Evolutionary conservation across 768 basidiomycete species (phyloP), one percentile per base, ranked within the genome.

Genomic region (Phylloporus scabripes): DNA sequence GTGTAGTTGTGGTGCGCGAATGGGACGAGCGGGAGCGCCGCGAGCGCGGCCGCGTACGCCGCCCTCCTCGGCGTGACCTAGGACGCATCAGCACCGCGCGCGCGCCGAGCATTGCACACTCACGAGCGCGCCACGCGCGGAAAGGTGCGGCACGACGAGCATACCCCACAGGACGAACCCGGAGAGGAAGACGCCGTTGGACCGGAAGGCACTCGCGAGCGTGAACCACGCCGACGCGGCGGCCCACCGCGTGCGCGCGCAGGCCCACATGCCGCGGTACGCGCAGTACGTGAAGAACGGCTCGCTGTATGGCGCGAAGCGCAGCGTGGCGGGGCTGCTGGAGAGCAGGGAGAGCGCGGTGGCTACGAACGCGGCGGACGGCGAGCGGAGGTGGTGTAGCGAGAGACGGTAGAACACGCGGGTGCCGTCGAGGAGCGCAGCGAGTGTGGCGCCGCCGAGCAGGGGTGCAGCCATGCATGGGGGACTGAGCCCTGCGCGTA

Each of bases 221-320:
- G 78, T 68, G 63, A 95, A 92, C 52, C 66, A 74, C 6, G 84
- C 1, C 0, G 85, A 67, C 7, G 89, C 84, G 14, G 53, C 41
- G 24, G 76, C 24, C 79, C 83, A 88, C 49, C 73, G 73, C 15
- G 41, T 51, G 23, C 61, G 55, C 14, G 58, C 58, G 43, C 66
- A 69, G 3, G 63, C 54, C 50, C 62, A 62, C 66, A 67, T 68
- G 4, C 66, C 66, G 60, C 67, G 72, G 62, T 94, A 95, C 0
- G 91, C 87, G 21, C 87, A 67, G 51, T 79, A 79, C 0, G 93
- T 86, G 66, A 89, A 94, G 64, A 92, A 86, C 0, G 93, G 88
- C 60, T 98, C 95, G 42, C 72, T 81, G 64, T 88, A 95, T 0
- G 87, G 77, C 0, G 85, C 83, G 40, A 85, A 75, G 21, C 81